Evolutionary conservation across 768 basidiomycete species (phyloP), one percentile per base, ranked within the genome.

Genomic region (Rhodotorula babjevae): DNA sequence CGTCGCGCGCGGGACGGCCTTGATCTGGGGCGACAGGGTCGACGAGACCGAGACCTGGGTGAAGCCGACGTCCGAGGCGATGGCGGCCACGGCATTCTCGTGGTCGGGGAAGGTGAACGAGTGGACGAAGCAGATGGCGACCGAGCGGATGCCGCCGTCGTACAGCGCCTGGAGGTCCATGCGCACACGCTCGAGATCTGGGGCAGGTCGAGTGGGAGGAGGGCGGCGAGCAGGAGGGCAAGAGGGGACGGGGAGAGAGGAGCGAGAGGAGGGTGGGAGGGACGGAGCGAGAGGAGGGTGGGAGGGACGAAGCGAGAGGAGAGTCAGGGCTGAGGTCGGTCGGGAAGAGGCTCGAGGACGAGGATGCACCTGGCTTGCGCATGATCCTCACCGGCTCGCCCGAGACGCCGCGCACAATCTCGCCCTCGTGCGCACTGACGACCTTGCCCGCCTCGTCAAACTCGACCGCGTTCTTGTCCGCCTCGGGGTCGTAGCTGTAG

Each of bases 1-100:
- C 18, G 90, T 88, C 4, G 92, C 94, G 0, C 94, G 89, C 2
- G 93, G 90, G 18, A 96, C 91, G 85, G 94, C 90, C 82, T 93
- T 93, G 84, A 95, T 94, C 90, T 92, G 92, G 6, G 92, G 90
- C 42, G 92, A 85, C n/a, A 94, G 84, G 72, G 88, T 87, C 5
- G 91, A 89, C 0, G 93, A 94, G 77, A 91, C 87, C 3, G 92
- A 94, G 76, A 97, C 87, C 58, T 96, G 92, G 11, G 84, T 84
- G 81, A 97, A 98, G n/a, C 94, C 94, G 10, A 95, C 79, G 60
- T 86, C 84, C 31, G 87, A 84, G 9, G 93, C 95, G 29, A 95
- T 79, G 0, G 82, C 81, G 44, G 90, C 93, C 31, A 97, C 81
- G 50, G 84, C 81, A 5, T 83, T 82, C 80, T 97, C 94, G 79